Evolutionary conservation across 768 basidiomycete species (phyloP).

Genomic region (Leucogyrophana mollusca): DNA sequence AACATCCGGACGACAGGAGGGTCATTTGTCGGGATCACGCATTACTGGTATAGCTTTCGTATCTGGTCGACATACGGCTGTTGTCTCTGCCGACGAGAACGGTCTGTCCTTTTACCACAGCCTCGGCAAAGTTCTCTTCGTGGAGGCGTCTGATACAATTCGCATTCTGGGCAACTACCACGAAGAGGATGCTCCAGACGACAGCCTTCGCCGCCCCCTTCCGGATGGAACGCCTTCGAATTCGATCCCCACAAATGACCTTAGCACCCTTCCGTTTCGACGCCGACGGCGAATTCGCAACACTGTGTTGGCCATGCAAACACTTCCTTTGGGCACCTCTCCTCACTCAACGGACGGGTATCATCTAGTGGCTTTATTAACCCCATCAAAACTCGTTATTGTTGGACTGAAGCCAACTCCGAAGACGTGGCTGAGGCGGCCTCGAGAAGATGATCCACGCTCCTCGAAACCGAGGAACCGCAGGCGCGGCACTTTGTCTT

Average conservation of each 20-base stretch:
- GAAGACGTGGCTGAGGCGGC: slow-evolving; percentile 85
- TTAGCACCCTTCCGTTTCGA: slow-evolving; percentile 21
- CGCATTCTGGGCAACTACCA: slow-evolving; percentile 93
- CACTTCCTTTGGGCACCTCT: slow-evolving; percentile 76
- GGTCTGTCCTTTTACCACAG: slow-evolving; percentile 96
- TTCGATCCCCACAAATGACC: slow-evolving; percentile 17
- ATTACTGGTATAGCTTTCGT: slow-evolving; percentile 86
- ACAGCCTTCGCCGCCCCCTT: slow-evolving; percentile 7
- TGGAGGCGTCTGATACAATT: slow-evolving; percentile 92
- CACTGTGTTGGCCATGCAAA: slow-evolving; percentile 74
- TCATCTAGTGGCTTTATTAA: slow-evolving; percentile 81
- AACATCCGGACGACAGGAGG: slow-evolving; percentile 76
- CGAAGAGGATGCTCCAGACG: slow-evolving; percentile 35
- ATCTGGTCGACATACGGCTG: slow-evolving; percentile 87
- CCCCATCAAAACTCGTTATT: slow-evolving; percentile 86
- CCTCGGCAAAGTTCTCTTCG: slow-evolving; percentile 89
- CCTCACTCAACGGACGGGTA: slow-evolving; percentile 78
- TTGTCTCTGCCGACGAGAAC: slow-evolving; percentile 85
- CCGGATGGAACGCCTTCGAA: slow-evolving; percentile 6
- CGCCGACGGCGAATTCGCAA: slow-evolving; percentile 53
- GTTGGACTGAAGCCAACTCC: slow-evolving; percentile 91
- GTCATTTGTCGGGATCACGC: slow-evolving; percentile 76
- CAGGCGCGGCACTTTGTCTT: slow-evolving; percentile 68
- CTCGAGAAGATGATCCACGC: slow-evolving; percentile 50
- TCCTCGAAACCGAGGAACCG: slow-evolving; percentile 41